Conservation (phyloP, 1,284 basidiomycete species). For the Ustanciosporium gigantosporum region DNA sequence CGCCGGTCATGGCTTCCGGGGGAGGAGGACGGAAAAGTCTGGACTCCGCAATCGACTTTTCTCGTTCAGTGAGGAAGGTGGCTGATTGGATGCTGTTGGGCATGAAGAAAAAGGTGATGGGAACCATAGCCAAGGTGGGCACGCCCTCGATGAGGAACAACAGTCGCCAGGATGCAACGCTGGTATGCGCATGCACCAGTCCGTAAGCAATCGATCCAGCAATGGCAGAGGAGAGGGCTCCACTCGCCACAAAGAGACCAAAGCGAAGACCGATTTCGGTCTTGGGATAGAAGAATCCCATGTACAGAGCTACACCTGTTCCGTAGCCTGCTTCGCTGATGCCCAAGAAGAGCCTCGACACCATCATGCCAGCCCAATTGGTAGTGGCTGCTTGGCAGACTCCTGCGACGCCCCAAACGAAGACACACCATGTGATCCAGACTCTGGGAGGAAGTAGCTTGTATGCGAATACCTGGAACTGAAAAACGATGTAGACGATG, state of each 20-base stretch:
- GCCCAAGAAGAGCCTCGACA: constrained; percentile 47
- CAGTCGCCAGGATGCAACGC: constrained; percentile 42
- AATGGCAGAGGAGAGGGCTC: constrained; percentile 30
- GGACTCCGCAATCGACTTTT: constrained; percentile 47
- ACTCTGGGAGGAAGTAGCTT: constrained; percentile 43
- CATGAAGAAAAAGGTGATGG: constrained; percentile 42
- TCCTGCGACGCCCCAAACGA: constrained; percentile 45
- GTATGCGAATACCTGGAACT: constrained; percentile 49
- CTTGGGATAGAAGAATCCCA: constrained; percentile 53
- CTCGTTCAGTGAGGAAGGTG: constrained; percentile 41
- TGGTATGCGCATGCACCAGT: constrained; percentile 38
- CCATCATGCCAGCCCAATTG: constrained; percentile 49
- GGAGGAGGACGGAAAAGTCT: constrained; percentile 36
- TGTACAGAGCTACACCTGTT: constrained; percentile 48
- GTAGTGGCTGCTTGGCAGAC: constrained; percentile 46
- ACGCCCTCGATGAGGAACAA: constrained; percentile 55
- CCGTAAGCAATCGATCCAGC: constrained; percentile 55
- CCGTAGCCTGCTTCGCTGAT: constrained; percentile 51
- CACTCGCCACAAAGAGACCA: constrained; percentile 29
- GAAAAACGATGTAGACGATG: constrained; percentile 52
- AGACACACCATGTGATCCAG: constrained; percentile 44
- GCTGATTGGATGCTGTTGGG: constrained; percentile 47
- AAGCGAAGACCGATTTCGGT: constrained; percentile 55
- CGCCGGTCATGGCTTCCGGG: neutral
- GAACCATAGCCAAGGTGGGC: constrained; percentile 46